phyloP scores from a whole-genome alignment of 2,329 filamentous ascomycete species.

The Colletotrichum orchidophilum region DNA sequence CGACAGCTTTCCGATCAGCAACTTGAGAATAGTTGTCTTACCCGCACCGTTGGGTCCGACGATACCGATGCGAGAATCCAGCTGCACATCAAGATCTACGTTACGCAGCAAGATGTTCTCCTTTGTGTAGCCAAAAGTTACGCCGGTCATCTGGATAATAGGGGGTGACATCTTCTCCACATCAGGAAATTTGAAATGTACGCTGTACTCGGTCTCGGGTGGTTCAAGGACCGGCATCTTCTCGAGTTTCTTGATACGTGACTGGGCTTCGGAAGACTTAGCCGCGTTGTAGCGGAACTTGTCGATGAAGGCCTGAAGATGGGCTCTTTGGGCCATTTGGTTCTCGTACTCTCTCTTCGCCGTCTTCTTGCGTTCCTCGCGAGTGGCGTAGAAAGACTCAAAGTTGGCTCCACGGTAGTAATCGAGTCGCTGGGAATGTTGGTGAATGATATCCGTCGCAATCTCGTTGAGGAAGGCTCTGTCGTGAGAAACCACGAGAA shows the following conservation, averaged over 20 bases:
- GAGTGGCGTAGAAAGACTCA: constrained; percentile 95
- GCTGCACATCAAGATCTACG: constrained; percentile 95
- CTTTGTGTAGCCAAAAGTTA: constrained; percentile 86
- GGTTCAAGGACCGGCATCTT: constrained; percentile 92
- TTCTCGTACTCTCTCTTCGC: constrained; percentile 98
- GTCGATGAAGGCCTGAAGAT: constrained; percentile 98
- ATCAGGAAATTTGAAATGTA: constrained; percentile 96
- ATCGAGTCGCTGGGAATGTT: constrained; percentile 95
- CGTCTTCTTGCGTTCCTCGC: constrained; percentile 95
- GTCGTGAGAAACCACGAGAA: constrained; percentile 98
- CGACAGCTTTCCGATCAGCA: constrained; percentile 88
- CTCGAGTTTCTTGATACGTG: constrained; percentile 98
- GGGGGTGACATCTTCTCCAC: constrained; percentile 97
- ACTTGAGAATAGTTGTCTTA: constrained; percentile 97
- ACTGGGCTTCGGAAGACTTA: constrained; percentile 98
- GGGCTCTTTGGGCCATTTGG: constrained; percentile 92
- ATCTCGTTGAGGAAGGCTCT: constrained; percentile 98
- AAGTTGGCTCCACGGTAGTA: constrained; percentile 99
- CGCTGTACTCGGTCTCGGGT: constrained; percentile 93
- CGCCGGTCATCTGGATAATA: constrained; percentile 96
- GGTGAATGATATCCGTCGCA: constrained; percentile 98
- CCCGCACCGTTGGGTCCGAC: constrained; percentile 99
- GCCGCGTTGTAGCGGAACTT: constrained; percentile 99
- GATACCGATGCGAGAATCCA: constrained; percentile 97
- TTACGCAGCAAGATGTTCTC: constrained; percentile 84